Evolutionary conservation across 139 green algal genomes (phyloP), one percentile per base, ranked within the genome.

Genomic region (Spirogloea muscicola): DNA sequence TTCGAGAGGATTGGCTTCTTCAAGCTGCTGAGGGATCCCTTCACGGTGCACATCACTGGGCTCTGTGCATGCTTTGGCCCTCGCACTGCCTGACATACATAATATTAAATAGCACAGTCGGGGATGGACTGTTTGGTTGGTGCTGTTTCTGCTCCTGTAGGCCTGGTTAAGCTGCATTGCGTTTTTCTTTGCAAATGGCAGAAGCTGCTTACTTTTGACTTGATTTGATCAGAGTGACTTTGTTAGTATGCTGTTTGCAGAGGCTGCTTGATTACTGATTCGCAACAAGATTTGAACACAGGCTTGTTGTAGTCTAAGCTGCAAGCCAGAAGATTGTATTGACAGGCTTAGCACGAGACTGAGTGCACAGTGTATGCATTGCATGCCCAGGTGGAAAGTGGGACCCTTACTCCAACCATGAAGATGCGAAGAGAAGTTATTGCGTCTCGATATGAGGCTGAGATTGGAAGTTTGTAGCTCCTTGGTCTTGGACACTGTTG

Each of bases 391-490:
- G 67, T 90, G 0, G 93, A 97, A 2, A 87, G 88, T 51, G 93
- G 90, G 59, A 94, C 90, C 1, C 86, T 97, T 25, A 97, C 92
- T 0, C 82, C 87, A 41, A 97, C 91, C n/a, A 89, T 97, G 84
- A 97, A 97, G 84, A 87, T 87, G 3, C 68, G 87, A 37, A 72
- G 91, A 18, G 44, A 79, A 1, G 83, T 81, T 13, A 90, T 97
- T 31, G 55, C 81, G 40, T n/a, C n/a, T n/a, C n/a, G n/a, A n/a
- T n/a, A n/a, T n/a, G n/a, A n/a, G n/a, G n/a, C n/a, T n/a, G n/a
- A n/a, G n/a, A n/a, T n/a, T n/a, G n/a, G n/a, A n/a, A n/a, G n/a
- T n/a, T n/a, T n/a, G n/a, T n/a, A n/a, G n/a, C n/a, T n/a, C n/a
- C n/a, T n/a, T n/a, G n/a, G n/a, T n/a, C n/a, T n/a, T n/a, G n/a